phyloP scores from a whole-genome alignment of 208 protist genomes.

The Angomonas desouzai region DNA sequence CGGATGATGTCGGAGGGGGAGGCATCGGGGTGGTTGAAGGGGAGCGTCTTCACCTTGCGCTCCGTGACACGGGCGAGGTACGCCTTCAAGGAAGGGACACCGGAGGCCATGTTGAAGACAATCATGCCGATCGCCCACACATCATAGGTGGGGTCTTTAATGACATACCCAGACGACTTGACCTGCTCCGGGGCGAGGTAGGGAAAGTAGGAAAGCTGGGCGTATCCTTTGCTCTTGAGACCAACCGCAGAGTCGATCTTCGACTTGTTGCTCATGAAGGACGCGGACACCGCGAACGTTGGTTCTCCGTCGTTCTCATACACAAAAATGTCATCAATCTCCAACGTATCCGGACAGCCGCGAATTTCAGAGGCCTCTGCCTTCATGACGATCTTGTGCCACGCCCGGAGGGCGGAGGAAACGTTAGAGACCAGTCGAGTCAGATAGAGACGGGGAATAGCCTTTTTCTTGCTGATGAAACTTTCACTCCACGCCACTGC shows the following conservation, averaged over 20 bases:
- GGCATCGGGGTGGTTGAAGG: slow-evolving; percentile 47
- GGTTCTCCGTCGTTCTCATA: slow-evolving; percentile 23
- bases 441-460: slow-evolving; percentile 26
- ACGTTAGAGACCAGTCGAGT: slow-evolving; percentile 35
- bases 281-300: slow-evolving; percentile 31
- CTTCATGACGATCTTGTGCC: slow-evolving; percentile 8
- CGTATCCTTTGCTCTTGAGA: slow-evolving; percentile 15
- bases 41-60: slow-evolving; percentile 21
- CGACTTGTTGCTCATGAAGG: slow-evolving; percentile 16
- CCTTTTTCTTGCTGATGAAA: slow-evolving; percentile 8
- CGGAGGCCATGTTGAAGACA: slow-evolving; percentile 40
- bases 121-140: slow-evolving; percentile 62
- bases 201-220: slow-evolving; percentile 18
- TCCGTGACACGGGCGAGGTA: slow-evolving; percentile 3
- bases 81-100: slow-evolving; percentile 16
- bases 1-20: slow-evolving; percentile 44
- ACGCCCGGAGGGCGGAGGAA: slow-evolving; percentile 23
- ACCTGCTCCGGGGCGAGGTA: slow-evolving; percentile 34
- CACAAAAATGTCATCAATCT: slow-evolving; percentile 47
- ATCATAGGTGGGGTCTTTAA: slow-evolving; percentile 22
- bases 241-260: slow-evolving; percentile 11
- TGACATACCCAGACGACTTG: background rate
- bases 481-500: slow-evolving; percentile 41
- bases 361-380: background rate
- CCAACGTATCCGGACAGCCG: slow-evolving; percentile 20